Evolutionary conservation across 805 yeast species (phyloP), one percentile per base, ranked within the genome.

Genomic region (Torulaspora franciscae): DNA sequence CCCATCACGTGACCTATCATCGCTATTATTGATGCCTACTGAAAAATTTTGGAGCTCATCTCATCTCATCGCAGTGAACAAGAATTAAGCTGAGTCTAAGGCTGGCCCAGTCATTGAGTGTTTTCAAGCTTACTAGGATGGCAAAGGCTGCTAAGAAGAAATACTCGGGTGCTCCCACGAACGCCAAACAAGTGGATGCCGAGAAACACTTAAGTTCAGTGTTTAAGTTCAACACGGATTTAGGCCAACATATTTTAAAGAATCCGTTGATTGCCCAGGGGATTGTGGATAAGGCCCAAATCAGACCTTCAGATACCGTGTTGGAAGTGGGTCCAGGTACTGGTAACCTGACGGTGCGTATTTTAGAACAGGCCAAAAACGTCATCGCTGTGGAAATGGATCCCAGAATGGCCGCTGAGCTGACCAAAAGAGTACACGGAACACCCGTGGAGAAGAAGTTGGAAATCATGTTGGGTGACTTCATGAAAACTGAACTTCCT

Each of bases 251-350:
- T 73, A 89, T 93, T 52, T 75, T 93, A 62, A 93, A 93, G 62
- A 93, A 93, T 64, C 99, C 99, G 1, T 73, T 90, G 43, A 93
- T 93, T 24, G 98, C 99, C 5, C 98, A 93, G 65, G 98, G 97
- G 11, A 93, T 93, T 64, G 99, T 93, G 13, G 98, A 93, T 64
- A 91, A 91, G 61, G 98, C 99, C 1, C 84, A 80, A 30, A 84
- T 93, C 44, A 84, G 81, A 58, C 97, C 98, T 2, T 83, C 95
- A 25, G 99, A 93, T 62, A 80, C 81, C 6, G 98, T 93, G 1
- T 72, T 93, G 33, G 99, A 93, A 71, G 96, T 93, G 42, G 99
- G 99, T 58, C 99, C 99, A 2, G 99, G 99, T 79, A 93, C 99
- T 0, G 99, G 99, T 71, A 93, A 93, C 60, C 74, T 93, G 68